phyloP scores from a whole-genome alignment of 1,139 yeast species.

The Oligophagozyma castellii region DNA sequence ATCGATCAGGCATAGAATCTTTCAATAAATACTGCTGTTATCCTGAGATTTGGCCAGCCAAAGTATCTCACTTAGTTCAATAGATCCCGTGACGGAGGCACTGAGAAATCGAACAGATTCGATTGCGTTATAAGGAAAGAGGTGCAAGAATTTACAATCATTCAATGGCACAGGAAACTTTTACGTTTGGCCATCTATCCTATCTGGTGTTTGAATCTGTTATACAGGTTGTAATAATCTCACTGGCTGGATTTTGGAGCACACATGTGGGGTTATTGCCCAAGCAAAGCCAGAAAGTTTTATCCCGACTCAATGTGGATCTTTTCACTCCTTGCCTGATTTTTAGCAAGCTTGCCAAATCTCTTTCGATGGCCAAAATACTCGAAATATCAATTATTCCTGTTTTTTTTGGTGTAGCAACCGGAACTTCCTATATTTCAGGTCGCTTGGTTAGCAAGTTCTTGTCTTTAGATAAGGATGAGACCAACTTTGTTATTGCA shows the following conservation, averaged over 20 bases:
- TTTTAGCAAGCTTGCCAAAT: slow-evolving; percentile 57
- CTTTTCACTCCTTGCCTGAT: slow-evolving; percentile 68
- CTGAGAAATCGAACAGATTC: no score
- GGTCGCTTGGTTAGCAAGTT: slow-evolving; percentile 35
- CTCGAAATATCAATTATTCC: slow-evolving; percentile 56
- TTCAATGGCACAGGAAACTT: no score
- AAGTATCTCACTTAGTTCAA: no score
- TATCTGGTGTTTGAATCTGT: slow-evolving; percentile 63
- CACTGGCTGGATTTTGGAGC: slow-evolving; percentile 57
- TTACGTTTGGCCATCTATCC: slow-evolving; percentile 26
- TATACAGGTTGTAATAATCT: slow-evolving; percentile 53
- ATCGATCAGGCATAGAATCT: no score
- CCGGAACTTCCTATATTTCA: slow-evolving; percentile 42
- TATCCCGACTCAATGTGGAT: slow-evolving; percentile 54
- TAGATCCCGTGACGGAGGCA: no score
- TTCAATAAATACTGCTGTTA: no score
- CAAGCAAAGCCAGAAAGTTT: slow-evolving; percentile 45
- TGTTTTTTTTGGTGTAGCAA: slow-evolving; percentile 45
- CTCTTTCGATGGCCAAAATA: slow-evolving; percentile 48
- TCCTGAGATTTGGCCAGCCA: no score
- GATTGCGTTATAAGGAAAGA: no score
- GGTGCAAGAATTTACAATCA: no score
- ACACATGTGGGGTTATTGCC: slow-evolving; percentile 48
- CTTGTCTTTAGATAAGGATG: slow-evolving; percentile 43
- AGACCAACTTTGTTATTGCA: slow-evolving; percentile 62